A percentile compares a stretch with the other conserved stretches of the same genome.
These are phyloP conservation scores for Carex scoparia DNA, from an alignment of 176 grass and related monocot genomes.

Conservation along the genomic window DNA sequence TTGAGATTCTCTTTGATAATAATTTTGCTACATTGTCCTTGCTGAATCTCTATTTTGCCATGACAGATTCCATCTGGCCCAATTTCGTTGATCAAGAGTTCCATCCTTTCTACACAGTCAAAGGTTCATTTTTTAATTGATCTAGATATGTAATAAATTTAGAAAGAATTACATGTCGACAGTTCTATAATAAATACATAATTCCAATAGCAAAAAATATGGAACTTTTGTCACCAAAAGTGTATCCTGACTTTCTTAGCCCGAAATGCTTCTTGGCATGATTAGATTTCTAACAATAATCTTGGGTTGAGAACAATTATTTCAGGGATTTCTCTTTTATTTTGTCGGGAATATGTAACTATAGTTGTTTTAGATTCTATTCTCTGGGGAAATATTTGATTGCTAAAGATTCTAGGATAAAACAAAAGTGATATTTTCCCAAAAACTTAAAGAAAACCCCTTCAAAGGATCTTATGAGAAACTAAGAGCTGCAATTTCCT, in stretches of 20 bases:
- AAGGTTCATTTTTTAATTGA: slow-evolving; percentile 48
- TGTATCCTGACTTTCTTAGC: neutral
- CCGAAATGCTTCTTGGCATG: neutral
- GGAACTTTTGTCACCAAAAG: slow-evolving; percentile 5
- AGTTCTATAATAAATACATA: neutral
- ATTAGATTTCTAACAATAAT: neutral
- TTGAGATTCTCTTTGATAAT: neutral
- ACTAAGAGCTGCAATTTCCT: neutral
- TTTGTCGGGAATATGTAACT: neutral
- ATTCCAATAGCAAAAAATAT: slow-evolving; percentile 6
- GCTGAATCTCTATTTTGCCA: slow-evolving; percentile 15
- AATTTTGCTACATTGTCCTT: slow-evolving; percentile 17
- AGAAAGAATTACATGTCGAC: neutral
- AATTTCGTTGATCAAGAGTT: slow-evolving; percentile 65
- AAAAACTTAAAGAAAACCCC: slow-evolving; percentile 8
- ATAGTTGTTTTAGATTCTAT: neutral
- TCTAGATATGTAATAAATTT: neutral
- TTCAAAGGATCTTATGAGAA: neutral
- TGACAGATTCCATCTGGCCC: slow-evolving; percentile 72
- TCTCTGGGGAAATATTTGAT: neutral
- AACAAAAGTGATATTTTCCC: neutral
- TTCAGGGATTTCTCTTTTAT: neutral
- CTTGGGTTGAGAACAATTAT: neutral
- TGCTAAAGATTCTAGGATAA: neutral
- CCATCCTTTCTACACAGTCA: slow-evolving; percentile 75